Percentiles rank a stretch among this genome's conserved stretches.
phyloP scores from a whole-genome alignment of 495 filamentous ascomycete species.

The Bryoglossum gracile region DNA sequence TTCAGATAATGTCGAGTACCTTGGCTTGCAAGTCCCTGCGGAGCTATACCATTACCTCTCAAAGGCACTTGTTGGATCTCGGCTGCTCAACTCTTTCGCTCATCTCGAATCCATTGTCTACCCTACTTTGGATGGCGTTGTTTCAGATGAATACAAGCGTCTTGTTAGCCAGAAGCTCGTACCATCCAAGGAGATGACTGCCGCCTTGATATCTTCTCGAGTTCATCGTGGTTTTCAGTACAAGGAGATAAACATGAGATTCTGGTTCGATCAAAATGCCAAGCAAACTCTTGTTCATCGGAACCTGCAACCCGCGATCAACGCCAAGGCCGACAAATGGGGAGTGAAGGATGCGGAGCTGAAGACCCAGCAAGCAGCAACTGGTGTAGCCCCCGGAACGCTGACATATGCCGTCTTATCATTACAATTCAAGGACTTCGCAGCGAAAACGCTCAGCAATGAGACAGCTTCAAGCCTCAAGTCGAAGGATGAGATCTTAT shows the following conservation, averaged over 20 bases:
- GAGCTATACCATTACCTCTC: slow-evolving; percentile 92
- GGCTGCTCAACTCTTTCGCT: slow-evolving; percentile 72
- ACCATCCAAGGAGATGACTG: slow-evolving; percentile 62
- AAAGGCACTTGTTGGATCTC: slow-evolving; percentile 68
- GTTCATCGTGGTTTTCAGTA: slow-evolving; percentile 74
- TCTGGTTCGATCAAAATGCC: slow-evolving; percentile 73
- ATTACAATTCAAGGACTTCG: slow-evolving; percentile 58
- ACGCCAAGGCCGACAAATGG: slow-evolving; percentile 62
- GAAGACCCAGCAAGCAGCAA: slow-evolving; percentile 29
- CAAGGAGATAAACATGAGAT: slow-evolving; percentile 64
- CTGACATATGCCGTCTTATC: slow-evolving; percentile 50
- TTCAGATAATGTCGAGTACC: slow-evolving; percentile 76
- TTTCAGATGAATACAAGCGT: slow-evolving; percentile 69
- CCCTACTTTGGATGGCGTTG: slow-evolving; percentile 75
- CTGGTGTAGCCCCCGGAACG: slow-evolving; percentile 34
- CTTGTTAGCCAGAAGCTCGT: slow-evolving; percentile 67
- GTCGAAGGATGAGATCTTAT: slow-evolving; percentile 63
- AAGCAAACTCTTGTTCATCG: slow-evolving; percentile 58
- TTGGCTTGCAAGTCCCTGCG: slow-evolving; percentile 80
- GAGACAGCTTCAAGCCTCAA: slow-evolving; percentile 39
- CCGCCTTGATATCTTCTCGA: slow-evolving; percentile 66
- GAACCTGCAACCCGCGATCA: slow-evolving; percentile 52
- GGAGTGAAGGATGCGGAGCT: slow-evolving; percentile 53
- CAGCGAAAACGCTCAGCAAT: slow-evolving; percentile 51
- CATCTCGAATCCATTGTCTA: slow-evolving; percentile 66